These are phyloP conservation scores for Trametes meyenii DNA, from an alignment of 768 basidiomycete genomes.

Conservation along the genomic window DNA sequence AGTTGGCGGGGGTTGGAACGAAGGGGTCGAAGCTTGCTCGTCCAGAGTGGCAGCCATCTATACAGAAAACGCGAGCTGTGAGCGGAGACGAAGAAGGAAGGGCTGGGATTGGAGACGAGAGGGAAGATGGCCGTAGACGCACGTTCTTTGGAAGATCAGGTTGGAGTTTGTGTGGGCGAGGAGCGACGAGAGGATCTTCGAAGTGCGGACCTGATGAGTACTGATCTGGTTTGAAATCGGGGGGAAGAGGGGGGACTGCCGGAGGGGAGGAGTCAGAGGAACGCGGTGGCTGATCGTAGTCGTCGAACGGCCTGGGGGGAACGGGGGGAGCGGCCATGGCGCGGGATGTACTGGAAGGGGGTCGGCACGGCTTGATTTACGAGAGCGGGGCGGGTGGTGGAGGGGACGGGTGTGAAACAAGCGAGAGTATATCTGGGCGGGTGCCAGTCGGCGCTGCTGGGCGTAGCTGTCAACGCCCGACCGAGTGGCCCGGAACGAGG, in stretches of 20 bases:
- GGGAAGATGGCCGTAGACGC: slow-evolving; percentile 33
- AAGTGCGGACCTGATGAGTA: slow-evolving; percentile 50
- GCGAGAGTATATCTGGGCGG: too few relatives aligned
- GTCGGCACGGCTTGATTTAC: too few relatives aligned
- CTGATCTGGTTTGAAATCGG: slow-evolving; percentile 36
- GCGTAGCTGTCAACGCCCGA: too few relatives aligned
- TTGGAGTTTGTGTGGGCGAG: slow-evolving; percentile 64
- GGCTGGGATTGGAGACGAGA: slow-evolving; percentile 6
- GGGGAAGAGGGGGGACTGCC: slow-evolving; percentile 54
- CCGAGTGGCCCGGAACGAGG: too few relatives aligned
- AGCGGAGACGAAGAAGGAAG: slow-evolving; percentile 19
- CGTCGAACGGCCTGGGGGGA: slow-evolving; percentile 31
- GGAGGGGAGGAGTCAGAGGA: slow-evolving; percentile 36
- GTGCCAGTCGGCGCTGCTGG: too few relatives aligned
- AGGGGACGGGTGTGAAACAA: too few relatives aligned
- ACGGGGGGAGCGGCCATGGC: slow-evolving; percentile 31
- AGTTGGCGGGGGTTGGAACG: slow-evolving; percentile 25
- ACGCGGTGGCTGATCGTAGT: slow-evolving; percentile 23
- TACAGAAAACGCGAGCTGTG: slow-evolving; percentile 27
- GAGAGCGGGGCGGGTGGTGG: too few relatives aligned
- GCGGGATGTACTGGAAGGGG: too few relatives aligned
- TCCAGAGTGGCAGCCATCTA: slow-evolving; percentile 71
- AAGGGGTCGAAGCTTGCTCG: slow-evolving; percentile 39
- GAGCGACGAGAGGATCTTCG: slow-evolving; percentile 61
- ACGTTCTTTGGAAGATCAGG: slow-evolving; percentile 66